Evolutionary conservation across 176 grass and related monocot genomes (phyloP), one percentile per base, ranked within the genome.

Genomic region (Oryza australiensis): DNA sequence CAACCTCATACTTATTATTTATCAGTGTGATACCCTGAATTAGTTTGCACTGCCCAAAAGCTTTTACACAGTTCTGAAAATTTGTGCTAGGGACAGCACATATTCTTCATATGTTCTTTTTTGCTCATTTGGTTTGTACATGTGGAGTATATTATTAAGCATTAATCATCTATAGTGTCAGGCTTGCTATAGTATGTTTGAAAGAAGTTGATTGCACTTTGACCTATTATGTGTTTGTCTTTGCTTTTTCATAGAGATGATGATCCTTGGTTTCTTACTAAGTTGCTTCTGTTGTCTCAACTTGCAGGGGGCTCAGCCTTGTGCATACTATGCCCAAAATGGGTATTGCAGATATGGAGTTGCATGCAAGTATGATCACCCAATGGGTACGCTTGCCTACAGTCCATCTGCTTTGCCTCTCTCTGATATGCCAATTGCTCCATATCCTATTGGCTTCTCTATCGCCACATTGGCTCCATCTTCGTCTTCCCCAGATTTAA

Each of bases 301-400:
- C 78, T 38, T 73, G 71, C 83, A 91, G 92, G 92, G 89, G 66
- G 85, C 87, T 89, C 92, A 89, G 66, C 87, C 87, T 83, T 94
- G 92, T 75, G 69, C 84, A 29, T 89, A 89, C 74, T 94, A 87
- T 92, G 84, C 92, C 30, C 89, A 91, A 81, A 86, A 94, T 77
- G 92, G 92, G 76, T 84, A 91, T 57, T 94, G 92, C 85, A 94
- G 86, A 91, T 94, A 91, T 74, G 92, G 92, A 77, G 84, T 88
- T 72, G 80, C 89, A 76, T 94, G 89, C 89, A 94, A 91, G 72
- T 94, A 89, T 80, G 92, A 94, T 86, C 89, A 94, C 80, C 84
- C 87, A 46, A 89, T 91, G 84, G 89, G 92, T 68, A 85, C 86
- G 49, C 74, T 92, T 23, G 73, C 89, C 82, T 94, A 89, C 85